Base-by-base conservation (phyloP, 2,329 filamentous ascomycete species). In the Phyllachora maydis region DNA sequence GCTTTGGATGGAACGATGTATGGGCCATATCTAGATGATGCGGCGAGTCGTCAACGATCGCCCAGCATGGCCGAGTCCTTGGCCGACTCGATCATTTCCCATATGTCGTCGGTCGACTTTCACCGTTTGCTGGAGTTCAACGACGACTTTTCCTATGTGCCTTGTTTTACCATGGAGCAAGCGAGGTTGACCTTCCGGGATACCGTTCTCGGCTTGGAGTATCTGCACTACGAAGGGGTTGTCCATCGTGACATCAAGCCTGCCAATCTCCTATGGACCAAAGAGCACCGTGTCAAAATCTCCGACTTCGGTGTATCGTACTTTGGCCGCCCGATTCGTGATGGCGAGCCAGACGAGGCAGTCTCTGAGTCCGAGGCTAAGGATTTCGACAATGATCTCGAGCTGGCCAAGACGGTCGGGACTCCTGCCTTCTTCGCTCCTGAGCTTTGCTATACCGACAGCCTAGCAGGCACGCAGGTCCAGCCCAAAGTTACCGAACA, bases 241-340 rank as follows among this genome's bases (percentile, higher is more conserved):
- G 76, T 83, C 14, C 77, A 85, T 38, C 67, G 77, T 23, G 77
- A 85, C 39, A 83, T 85, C 45, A 85, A 83, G 41, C 77, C 77
- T 2, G 83, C 85, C 18, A 95, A 95, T 42, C 59, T 98, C 5
- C 58, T 98, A 5, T 82, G 85, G 55, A 90, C 81, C 23, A 70
- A 56, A 36, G 74, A 82, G 32, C 71, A 83, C 35, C 70, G 74
- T 9, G 79, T 93, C 40, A 98, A 98, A 56, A 98, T 98, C 30
- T 95, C 88, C 4, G 88, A 98, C 41, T 98, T 98, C 52, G 88
- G 88, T 16, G 88, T 98, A 2, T 98, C 88, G 1, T 98, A 95
- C 46, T 79, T 98, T 31, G 88, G 88, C 14, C 70, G 81, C 23
- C 81, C 81, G 2, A 76, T 83, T 28, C 65, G 78, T 18, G 79